Evolutionary conservation across 2,329 filamentous ascomycete genomes (phyloP).

Genomic region (Apiospora kogelbergensis): DNA sequence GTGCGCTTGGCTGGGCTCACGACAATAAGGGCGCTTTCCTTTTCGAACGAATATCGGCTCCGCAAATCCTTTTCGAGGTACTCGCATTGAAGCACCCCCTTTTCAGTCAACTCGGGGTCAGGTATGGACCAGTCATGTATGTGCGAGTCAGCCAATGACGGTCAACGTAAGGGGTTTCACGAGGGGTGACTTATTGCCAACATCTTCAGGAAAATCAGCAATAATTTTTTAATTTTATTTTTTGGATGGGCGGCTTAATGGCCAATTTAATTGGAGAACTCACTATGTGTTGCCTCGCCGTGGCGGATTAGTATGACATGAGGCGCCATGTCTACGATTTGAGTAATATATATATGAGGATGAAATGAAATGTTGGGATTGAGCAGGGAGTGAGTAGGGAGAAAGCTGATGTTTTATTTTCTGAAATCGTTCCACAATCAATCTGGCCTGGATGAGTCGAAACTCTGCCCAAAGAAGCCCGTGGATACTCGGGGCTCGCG

Average conservation of each 20-base stretch:
- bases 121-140: conserved; percentile 30
- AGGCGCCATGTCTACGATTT: conserved; percentile 33
- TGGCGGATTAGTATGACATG: conserved; percentile 42
- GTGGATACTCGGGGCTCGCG: background rate
- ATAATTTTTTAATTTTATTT: no score
- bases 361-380: background rate
- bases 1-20: conserved; percentile 32
- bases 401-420: background rate
- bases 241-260: conserved; percentile 1
- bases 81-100: conserved; percentile 29
- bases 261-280: conserved; percentile 16
- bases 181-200: conserved; percentile 27
- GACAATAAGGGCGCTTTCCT: conserved; percentile 28
- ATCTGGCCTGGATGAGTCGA: background rate
- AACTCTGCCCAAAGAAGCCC: background rate
- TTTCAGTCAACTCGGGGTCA: conserved; percentile 29
- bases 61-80: conserved; percentile 25
- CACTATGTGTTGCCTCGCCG: conserved; percentile 41
- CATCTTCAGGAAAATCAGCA: conserved; percentile 22
- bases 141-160: conserved; percentile 22
- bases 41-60: conserved; percentile 20
- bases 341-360: background rate
- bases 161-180: background rate
- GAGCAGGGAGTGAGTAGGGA: background rate
- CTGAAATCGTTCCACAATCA: background rate